Conservation (phyloP, 768 basidiomycete genomes). For the Nidularia pulvinata region DNA sequence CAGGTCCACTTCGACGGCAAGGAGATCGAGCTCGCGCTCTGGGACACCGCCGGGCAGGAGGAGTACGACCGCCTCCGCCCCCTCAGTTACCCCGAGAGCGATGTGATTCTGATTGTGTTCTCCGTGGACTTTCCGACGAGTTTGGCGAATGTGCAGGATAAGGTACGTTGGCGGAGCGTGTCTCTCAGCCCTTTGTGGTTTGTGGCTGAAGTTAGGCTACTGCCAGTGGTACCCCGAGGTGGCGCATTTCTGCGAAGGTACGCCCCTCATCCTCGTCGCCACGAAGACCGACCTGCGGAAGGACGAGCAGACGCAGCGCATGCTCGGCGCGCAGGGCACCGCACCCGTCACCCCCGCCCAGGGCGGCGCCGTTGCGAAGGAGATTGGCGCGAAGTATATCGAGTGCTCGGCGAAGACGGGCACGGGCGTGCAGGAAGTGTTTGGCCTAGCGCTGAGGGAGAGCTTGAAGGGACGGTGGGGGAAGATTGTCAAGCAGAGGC, state of each 20-base stretch:
- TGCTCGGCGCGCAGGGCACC: conserved; percentile 90
- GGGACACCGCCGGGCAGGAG: conserved; percentile 98
- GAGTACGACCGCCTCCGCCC: conserved; percentile 92
- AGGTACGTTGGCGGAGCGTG: conserved; percentile 43
- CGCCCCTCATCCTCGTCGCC: conserved; percentile 89
- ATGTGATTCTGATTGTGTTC: conserved; percentile 94
- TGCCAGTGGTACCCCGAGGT: conserved; percentile 91
- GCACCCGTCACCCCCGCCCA: conserved; percentile 81
- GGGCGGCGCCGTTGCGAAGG: conserved; percentile 82
- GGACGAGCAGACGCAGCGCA: conserved; percentile 83
- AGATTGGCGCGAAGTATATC: conserved; percentile 91
- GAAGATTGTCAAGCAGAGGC: conserved; percentile 65
- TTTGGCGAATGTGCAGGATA: conserved; percentile 89
- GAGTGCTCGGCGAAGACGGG: conserved; percentile 98
- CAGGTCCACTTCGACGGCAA: conserved; percentile 87
- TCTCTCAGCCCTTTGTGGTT: too few relatives aligned
- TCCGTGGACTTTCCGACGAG: conserved; percentile 92
- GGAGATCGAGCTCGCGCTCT: conserved; percentile 93
- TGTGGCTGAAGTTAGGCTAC: neutral
- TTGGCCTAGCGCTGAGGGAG: conserved; percentile 85
- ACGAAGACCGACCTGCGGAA: conserved; percentile 92
- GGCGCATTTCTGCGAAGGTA: conserved; percentile 88
- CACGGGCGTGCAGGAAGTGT: conserved; percentile 88
- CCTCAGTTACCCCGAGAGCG: conserved; percentile 85
- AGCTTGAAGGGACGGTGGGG: conserved; percentile 83